Evolutionary conservation across 2,329 filamentous ascomycete species (phyloP), one percentile per base, ranked within the genome.

Genomic region (Alternaria gansuensis): DNA sequence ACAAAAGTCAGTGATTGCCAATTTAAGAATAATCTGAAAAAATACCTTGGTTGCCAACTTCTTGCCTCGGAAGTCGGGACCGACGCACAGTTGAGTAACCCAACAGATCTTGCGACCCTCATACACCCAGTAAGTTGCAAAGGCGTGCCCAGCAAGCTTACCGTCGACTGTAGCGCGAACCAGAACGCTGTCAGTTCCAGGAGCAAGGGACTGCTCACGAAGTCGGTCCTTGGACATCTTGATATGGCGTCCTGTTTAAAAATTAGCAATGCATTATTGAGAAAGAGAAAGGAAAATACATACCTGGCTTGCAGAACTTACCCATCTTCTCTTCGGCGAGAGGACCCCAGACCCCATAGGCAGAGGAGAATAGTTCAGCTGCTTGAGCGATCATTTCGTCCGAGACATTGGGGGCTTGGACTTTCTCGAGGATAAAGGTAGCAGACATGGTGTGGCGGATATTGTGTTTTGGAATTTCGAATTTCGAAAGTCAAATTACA

Each of bases 261-360:
- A 5, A 26, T 29, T 44, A 44, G 24, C 8, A 28, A 17, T 11
- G 10, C 0, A 0, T 17, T 4, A 4, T 10, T 43, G 1, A 43
- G 11, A 1, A 17, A 17, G 14, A 44, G 7, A n/a, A 11, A 36
- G 9, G 6, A 4, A n/a, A 13, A 24, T 10, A 44, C 13, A 17
- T 36, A 52, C 50, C 50, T 1, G 13, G 39, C 37, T 54, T 54
- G 17, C 51, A 54, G 41, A 37, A 46, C n/a, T 17, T 40, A 3
- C 41, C 33, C 9, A 37, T 24, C 29, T 14, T 48, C 6, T 31
- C 33, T 29, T 40, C 36, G 9, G 52, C 52, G 6, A 31, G 17
- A 6, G 28, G 26, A 23, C 52, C 7, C 52, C 36, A 49, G 5
- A 54, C 21, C 6, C 52, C 36, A 9, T 49, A 49, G 17, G 36